Conservation (phyloP, 306 rosid species). For the Trifolium repens region DNA sequence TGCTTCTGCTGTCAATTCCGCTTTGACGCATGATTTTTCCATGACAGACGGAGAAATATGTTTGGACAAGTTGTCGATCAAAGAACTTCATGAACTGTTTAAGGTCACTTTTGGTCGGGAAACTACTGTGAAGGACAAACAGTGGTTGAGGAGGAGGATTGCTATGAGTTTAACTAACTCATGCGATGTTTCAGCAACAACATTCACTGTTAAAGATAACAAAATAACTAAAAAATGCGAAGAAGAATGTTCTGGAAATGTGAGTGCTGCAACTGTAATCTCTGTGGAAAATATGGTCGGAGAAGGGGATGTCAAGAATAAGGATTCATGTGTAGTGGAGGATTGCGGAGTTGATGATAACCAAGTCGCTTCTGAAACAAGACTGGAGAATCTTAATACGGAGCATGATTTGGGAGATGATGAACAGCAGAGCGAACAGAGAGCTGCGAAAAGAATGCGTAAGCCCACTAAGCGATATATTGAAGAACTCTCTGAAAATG, state of each 20-base stretch:
- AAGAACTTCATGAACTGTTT: conserved; percentile 90
- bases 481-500: conserved; percentile 93
- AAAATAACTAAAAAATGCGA: conserved; percentile 57
- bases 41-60: conserved; percentile 73
- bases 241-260: conserved; percentile 54
- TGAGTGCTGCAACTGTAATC: conserved; percentile 41
- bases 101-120: conserved; percentile 91
- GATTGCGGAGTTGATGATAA: conserved; percentile 53
- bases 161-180: conserved; percentile 93
- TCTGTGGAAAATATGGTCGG: conserved; percentile 41
- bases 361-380: conserved; percentile 53
- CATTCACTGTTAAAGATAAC: conserved; percentile 68
- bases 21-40: conserved; percentile 56
- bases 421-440: conserved; percentile 56
- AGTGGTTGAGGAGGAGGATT: conserved; percentile 94
- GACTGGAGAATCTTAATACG: conserved; percentile 43
- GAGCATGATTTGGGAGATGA: conserved; percentile 61
- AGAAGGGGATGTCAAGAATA: conserved; percentile 46
- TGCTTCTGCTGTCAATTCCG: conserved; percentile 58
- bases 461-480: conserved; percentile 96
- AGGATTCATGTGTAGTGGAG: conserved; percentile 52
- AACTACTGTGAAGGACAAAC: conserved; percentile 92
- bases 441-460: conserved; percentile 82
- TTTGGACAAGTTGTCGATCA: conserved; percentile 84
- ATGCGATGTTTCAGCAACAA: conserved; percentile 74